Base-by-base conservation (phyloP, 148 eudicot species). In the Cornus suecica region DNA sequence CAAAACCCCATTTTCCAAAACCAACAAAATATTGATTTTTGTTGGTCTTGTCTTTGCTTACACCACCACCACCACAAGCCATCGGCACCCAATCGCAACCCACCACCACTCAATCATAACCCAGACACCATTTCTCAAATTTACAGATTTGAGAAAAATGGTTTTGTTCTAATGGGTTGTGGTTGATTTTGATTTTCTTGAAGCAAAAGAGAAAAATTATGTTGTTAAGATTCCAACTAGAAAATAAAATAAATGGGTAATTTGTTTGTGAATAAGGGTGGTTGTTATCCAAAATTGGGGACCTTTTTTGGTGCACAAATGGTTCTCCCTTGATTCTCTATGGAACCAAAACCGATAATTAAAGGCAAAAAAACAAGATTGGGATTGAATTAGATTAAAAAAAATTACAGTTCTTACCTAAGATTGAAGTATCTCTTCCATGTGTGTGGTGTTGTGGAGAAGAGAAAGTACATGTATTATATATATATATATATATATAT, bases 191-290 rank as follows among this genome's bases (percentile, higher is more conserved):
- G n/a, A n/a, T n/a, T n/a, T n/a, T n/a, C 41, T 65, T 65, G 15
- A 30, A 29, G 15, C 37, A n/a, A n/a, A 56, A 22, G 65, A 11
- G 65, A 62, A 30, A 31, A 58, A 3, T 34, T 45, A 62, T 62
- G 68, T 37, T 37, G 58, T 37, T 18, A 41, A 62, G 68, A 73
- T 62, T 73, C 76, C 68, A 62, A 41, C 34, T 34, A 73, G 75
- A 72, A 0, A 29, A 37, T 8, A n/a, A n/a, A n/a, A n/a, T n/a
- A n/a, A n/a, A n/a, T n/a, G n/a, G 34, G 66, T 26, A 56, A 56
- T 26, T 48, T 48, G 54, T 1, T 26, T 48, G 22, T 45, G 32
- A 14, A 8, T 4, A 41, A 14, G 37, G 23, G 37, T 27, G 32
- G 63, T 10, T 18, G 52, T 58, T 72, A 72, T 54, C 27, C 66